Base-by-base conservation (phyloP, 2,329 filamentous ascomycete species). In the Pseudomassariella vexata region DNA sequence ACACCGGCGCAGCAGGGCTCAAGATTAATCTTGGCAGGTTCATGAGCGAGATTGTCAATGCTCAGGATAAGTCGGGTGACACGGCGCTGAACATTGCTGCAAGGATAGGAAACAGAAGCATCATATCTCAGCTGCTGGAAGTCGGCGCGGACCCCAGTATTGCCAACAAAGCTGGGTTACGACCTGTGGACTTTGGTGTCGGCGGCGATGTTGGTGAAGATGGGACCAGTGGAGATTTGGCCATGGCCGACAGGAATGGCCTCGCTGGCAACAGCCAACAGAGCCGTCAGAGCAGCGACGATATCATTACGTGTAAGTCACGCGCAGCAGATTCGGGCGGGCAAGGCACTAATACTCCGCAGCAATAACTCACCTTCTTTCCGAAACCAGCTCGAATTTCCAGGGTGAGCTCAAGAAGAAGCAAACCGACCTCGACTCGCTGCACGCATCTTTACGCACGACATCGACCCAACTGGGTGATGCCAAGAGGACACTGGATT, bases 11-110 rank as follows among this genome's bases (percentile, higher is more conserved):
- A 2, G 53, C 56, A 5, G 62, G 46, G 24, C 83, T 76, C 34
- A 85, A 74, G 41, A 94, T 96, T 60, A 86, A 84, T 16, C 73
- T 98, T 32, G 89, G 86, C 19, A 80, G 87, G 22, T 98, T 98
- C 61, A 94, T 98, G 76, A 86, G 84, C 29, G 89, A 96, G 53
- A 94, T 98, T 56, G 90, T 98, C 38, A 96, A 98, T 49, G 83
- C 89, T 1, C 85, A 90, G 48, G 92, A 98, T 57, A 88, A 89
- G 49, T 84, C 85, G 20, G 92, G 92, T 1, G 94, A 98, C 52
- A 98, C 92, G 0, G 92, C 92, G 0, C 68, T 98, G 14, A 95
- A 95, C 46, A 82, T 96, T 40, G 92, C 90, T 2, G 89, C 92
- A 2, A 75, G 92, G 39, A 94, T 95, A 45, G 87, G 88, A 15